Percentiles rank a stretch among this genome's conserved stretches.
Evolutionary conservation across 305 asterid genomes (phyloP).

Genomic region (Rubia occidens): DNA sequence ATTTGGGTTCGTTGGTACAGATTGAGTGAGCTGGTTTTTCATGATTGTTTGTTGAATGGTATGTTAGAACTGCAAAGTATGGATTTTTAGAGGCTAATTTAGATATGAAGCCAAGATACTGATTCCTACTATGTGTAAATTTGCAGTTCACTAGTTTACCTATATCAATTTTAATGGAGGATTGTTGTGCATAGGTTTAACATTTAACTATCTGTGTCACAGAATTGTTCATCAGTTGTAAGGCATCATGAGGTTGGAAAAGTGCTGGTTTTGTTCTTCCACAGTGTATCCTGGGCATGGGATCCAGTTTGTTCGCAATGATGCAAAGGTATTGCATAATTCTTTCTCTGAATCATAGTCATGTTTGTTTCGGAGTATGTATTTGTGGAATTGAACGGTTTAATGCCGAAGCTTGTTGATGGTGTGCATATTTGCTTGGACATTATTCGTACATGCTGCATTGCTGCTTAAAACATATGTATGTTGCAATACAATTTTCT

Average conservation of each 20-base stretch:
- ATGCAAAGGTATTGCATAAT: constrained; percentile 53
- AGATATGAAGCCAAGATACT: background rate
- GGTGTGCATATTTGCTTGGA: background rate
- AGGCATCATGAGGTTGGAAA: constrained; percentile 78
- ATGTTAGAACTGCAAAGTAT: background rate
- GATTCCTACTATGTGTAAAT: background rate
- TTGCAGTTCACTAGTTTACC: background rate
- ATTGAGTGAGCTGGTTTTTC: background rate
- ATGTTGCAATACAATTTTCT: background rate
- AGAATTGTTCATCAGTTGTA: constrained; percentile 14
- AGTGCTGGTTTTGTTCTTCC: constrained; percentile 96
- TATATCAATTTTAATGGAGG: background rate
- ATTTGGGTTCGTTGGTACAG: background rate
- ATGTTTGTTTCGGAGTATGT: too few species aligned
- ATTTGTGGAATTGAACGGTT: background rate
- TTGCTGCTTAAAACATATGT: too few species aligned
- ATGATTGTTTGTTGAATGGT: background rate
- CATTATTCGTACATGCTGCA: too few species aligned
- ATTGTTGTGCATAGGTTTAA: background rate
- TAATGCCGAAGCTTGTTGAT: background rate
- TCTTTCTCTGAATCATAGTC: background rate
- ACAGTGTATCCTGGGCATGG: constrained; percentile 85
- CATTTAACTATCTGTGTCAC: background rate
- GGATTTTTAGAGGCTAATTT: constrained; percentile 4
- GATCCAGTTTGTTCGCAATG: constrained; percentile 83